phyloP scores from a whole-genome alignment of 345 rosid species.

The Gynandropsis gynandra region DNA sequence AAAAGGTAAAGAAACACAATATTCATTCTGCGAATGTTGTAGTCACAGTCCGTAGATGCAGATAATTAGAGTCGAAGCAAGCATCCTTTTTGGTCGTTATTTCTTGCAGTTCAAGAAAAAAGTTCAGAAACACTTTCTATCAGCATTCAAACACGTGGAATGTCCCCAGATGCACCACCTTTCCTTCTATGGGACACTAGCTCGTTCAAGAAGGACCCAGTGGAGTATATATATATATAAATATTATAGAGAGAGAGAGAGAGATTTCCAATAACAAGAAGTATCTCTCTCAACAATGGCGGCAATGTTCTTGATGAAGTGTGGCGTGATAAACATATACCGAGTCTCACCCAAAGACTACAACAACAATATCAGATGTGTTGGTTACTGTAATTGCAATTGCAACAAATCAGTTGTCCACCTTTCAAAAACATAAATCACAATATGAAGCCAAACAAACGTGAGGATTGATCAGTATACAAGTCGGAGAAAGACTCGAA shows the following conservation, averaged over 20 bases:
- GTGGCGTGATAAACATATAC: constrained; percentile 12
- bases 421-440: too few species aligned
- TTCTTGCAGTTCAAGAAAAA: too few species aligned
- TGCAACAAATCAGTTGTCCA: too few species aligned
- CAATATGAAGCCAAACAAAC: too few species aligned
- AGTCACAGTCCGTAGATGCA: too few species aligned
- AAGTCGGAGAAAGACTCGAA: too few species aligned
- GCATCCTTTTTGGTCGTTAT: too few species aligned
- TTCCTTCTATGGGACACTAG: constrained; percentile 5
- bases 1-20: constrained; percentile 20
- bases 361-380: constrained; percentile 7
- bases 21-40: too few species aligned
- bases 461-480: too few species aligned
- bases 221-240: background rate
- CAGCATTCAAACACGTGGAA: constrained; percentile 5
- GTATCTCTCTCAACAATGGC: constrained; percentile 2
- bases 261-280: background rate
- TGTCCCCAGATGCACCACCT: background rate
- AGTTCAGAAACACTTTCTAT: background rate
- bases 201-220: constrained; percentile 1
- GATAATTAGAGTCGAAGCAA: too few species aligned
- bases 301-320: constrained; percentile 12
- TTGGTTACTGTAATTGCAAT: too few species aligned
- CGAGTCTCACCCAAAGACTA: background rate
- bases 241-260: background rate